Evolutionary conservation across 345 rosid species (phyloP).

Genomic region (Populus davidiana): DNA sequence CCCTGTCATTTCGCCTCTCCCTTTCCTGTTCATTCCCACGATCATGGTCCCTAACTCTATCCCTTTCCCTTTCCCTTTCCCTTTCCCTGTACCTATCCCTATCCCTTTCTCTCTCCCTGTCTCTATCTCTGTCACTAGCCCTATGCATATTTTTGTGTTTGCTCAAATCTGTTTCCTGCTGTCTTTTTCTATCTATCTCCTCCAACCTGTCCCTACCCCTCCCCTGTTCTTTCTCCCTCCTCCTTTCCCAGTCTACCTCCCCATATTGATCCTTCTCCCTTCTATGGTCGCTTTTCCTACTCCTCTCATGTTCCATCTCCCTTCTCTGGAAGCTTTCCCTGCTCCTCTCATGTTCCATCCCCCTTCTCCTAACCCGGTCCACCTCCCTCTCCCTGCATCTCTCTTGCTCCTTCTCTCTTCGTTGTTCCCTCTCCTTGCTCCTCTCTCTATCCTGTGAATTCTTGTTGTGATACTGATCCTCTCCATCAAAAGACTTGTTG

Average conservation of each 20-base stretch:
- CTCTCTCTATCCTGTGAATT: slow-evolving; percentile 32
- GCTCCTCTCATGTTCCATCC: slow-evolving; percentile 44
- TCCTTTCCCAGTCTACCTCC: slow-evolving; percentile 27
- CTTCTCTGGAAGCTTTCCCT: slow-evolving; percentile 43
- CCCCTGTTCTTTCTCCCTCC: slow-evolving; percentile 28
- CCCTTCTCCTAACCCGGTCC: slow-evolving; percentile 40
- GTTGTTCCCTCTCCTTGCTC: slow-evolving; percentile 24
- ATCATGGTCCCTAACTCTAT: slow-evolving; percentile 1
- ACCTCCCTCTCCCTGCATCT: slow-evolving; percentile 31
- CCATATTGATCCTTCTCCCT: slow-evolving; percentile 43
- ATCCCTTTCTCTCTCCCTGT: slow-evolving; percentile 4
- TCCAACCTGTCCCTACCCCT: not conserved
- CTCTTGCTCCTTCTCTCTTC: slow-evolving; percentile 23
- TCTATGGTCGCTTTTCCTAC: slow-evolving; percentile 42
- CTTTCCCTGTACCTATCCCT: slow-evolving; percentile 1
- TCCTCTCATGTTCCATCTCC: slow-evolving; percentile 44
- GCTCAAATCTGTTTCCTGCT: slow-evolving; percentile 1
- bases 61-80: slow-evolving; percentile 1
- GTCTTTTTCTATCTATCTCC: slow-evolving; percentile 4
- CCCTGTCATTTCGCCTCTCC: slow-evolving; percentile 36
- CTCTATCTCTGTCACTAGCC: slow-evolving; percentile 11
- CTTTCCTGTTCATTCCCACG: slow-evolving; percentile 22
- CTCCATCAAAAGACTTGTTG: slow-evolving; percentile 35
- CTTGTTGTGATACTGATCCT: slow-evolving; percentile 35
- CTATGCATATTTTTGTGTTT: slow-evolving; percentile 2